Evolutionary conservation across 441 rosid species (phyloP), one percentile per base, ranked within the genome.

Genomic region (Isatis lusitanica): DNA sequence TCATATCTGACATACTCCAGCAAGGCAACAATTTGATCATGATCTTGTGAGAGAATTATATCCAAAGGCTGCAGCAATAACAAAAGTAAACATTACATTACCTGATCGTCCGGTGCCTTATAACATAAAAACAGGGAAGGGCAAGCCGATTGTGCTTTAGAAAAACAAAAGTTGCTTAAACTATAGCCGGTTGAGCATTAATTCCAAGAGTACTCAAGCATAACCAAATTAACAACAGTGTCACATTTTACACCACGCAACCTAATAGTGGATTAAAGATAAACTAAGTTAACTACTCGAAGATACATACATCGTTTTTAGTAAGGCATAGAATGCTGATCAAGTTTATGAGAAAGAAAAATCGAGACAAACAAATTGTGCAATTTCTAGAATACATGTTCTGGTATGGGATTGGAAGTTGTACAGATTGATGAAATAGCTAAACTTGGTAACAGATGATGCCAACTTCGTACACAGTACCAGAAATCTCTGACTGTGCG

Each of bases 1-100:
- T 90, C 99, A 85, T 91, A 93, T 93, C 97, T 91, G 68, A 93
- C 90, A 78, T 87, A 93, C 89, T 91, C 99, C 91, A 95, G 50
- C 79, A 95, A 70, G 28, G 88, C 84, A 63, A 90, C 84, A 79
- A 90, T 85, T 83, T 90, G 99, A 79, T 86, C 85, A 84, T 87
- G 95, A 84, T 93, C 98, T 81, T 95, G 99, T 48, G 93, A 90
- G 65, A 95, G 97, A 79, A 95, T 90, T 74, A 91, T 80, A 82
- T 95, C 98, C 88, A 95, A 74, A 68, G 97, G 97, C 99, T 95
- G 87, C 86, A 83, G 62, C 72, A 71, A 55, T 68, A 75, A 75
- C 67, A 74, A 43, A 46, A 74, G 26, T 17, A 69, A 57, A 74
- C 50, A 64, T 40, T 39, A 68, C 50, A 16, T 40, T 43, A 35